These are phyloP conservation scores for Lachnellula occidentalis DNA, from an alignment of 2,329 filamentous ascomycete genomes.

Conservation along the genomic window DNA sequence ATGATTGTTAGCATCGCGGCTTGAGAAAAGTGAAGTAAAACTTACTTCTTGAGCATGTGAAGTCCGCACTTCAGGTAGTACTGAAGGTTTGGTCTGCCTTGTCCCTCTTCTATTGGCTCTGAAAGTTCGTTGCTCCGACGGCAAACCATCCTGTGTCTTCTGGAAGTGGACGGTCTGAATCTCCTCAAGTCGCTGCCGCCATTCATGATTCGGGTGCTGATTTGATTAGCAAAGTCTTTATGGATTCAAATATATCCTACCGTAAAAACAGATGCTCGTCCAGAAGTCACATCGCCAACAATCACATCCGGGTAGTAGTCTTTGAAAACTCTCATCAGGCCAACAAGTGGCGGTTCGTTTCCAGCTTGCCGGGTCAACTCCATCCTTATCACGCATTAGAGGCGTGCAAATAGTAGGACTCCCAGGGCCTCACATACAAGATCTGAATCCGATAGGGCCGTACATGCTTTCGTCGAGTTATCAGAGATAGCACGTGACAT, in stretches of 20 bases:
- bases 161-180: conserved; percentile 57
- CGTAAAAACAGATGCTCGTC: conserved; percentile 57
- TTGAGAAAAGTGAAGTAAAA: neutral
- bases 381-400: conserved; percentile 39
- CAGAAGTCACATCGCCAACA: conserved; percentile 60
- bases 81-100: conserved; percentile 44
- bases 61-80: conserved; percentile 67
- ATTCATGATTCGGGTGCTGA: conserved; percentile 67
- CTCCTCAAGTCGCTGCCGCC: conserved; percentile 61
- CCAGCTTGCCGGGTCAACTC: conserved; percentile 54
- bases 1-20: conserved; percentile 1
- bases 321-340: conserved; percentile 76
- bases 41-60: conserved; percentile 63
- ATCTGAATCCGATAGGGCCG: conserved; percentile 77
- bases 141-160: conserved; percentile 38
- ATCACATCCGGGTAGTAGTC: conserved; percentile 90
- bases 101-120: conserved; percentile 53
- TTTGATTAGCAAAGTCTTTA: conserved; percentile 22
- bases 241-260: conserved; percentile 30
- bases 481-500: conserved; percentile 72
- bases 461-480: conserved; percentile 78
- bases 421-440: conserved; percentile 44
- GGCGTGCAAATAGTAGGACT: neutral
- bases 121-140: conserved; percentile 49
- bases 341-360: conserved; percentile 68